A percentile compares a stretch with the other conserved stretches of the same genome.
Conservation (phyloP, 306 rosid genomes). For the Quercus wislizeni region DNA sequence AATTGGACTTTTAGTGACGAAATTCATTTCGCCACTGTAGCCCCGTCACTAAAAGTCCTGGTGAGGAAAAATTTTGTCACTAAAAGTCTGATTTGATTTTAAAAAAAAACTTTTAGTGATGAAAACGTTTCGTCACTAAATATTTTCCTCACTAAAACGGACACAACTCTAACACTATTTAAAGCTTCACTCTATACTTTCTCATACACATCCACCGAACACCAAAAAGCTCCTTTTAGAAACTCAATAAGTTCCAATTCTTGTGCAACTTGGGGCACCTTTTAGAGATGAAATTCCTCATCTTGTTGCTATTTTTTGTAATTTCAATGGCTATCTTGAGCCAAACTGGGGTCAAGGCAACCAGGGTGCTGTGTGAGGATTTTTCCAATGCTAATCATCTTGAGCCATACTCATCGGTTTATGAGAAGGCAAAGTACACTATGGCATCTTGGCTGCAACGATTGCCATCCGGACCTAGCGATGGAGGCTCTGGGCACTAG, state of each 20-base stretch:
- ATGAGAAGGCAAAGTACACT: slow-evolving; percentile 15
- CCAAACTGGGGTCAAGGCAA: slow-evolving; percentile 22
- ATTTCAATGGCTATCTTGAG: slow-evolving; percentile 1
- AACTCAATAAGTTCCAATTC: too few species aligned
- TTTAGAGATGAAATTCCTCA: slow-evolving; percentile 21
- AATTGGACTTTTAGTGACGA: too few species aligned
- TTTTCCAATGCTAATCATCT: slow-evolving; percentile 22
- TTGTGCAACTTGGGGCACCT: neutral
- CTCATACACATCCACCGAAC: neutral
- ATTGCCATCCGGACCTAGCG: slow-evolving; percentile 36
- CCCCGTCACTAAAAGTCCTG: too few species aligned
- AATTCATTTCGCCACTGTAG: too few species aligned
- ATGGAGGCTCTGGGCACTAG: slow-evolving; percentile 34
- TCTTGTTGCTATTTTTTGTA: slow-evolving; percentile 5
- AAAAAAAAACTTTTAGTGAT: too few species aligned
- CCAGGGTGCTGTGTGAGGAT: slow-evolving; percentile 28
- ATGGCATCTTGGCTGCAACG: slow-evolving; percentile 33
- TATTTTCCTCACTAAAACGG: too few species aligned
- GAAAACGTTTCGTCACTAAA: too few species aligned
- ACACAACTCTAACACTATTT: neutral
- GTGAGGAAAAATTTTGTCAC: too few species aligned
- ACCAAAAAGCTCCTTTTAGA: neutral
- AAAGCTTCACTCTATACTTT: neutral
- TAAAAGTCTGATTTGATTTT: too few species aligned
- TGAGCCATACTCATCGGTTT: slow-evolving; percentile 10